Evolutionary conservation across 225 moss, liverwort and hornwort species (phyloP).

Genomic region (Polytrichum formosum): DNA sequence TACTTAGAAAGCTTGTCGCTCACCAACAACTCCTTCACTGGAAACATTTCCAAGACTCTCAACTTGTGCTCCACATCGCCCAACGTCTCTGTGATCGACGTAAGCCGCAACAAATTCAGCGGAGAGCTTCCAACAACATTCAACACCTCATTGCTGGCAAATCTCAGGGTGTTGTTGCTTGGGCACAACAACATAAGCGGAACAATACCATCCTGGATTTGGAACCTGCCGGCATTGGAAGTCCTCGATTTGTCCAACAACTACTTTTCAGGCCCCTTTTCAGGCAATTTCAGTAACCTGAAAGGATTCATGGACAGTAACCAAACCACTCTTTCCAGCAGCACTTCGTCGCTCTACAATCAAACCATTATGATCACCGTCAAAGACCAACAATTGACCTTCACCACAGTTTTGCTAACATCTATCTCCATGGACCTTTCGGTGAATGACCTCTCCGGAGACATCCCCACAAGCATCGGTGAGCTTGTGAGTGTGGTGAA

Average conservation of each 20-base stretch:
- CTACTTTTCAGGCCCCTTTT: slow-evolving; percentile 12
- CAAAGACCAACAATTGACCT: not conserved
- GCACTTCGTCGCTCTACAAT: slow-evolving; percentile 1
- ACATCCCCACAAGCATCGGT: slow-evolving; percentile 14
- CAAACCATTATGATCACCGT: slow-evolving; percentile 13
- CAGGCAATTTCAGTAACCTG: slow-evolving; percentile 16
- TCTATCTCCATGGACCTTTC: slow-evolving; percentile 32
- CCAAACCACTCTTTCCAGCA: not conserved
- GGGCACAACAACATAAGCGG: slow-evolving; percentile 34
- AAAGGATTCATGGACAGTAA: slow-evolving; percentile 25
- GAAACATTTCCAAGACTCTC: slow-evolving; percentile 7
- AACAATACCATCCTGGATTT: slow-evolving; percentile 28
- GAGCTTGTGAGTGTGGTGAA: slow-evolving; percentile 17
- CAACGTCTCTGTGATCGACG: slow-evolving; percentile 28
- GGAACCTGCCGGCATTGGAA: slow-evolving; percentile 29
- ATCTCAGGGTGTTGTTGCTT: slow-evolving; percentile 19
- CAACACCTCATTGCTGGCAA: slow-evolving; percentile 9
- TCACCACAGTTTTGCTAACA: not conserved
- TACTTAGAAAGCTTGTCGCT: slow-evolving; percentile 16
- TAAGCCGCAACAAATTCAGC: slow-evolving; percentile 13
- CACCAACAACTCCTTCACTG: slow-evolving; percentile 23
- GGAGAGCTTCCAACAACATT: slow-evolving; percentile 16
- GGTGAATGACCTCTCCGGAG: slow-evolving; percentile 15
- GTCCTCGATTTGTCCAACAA: slow-evolving; percentile 31
- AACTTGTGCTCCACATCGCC: slow-evolving; percentile 5